Evolutionary conservation across 805 yeast genomes (phyloP).

Genomic region (Cyberlindnera saturnus): DNA sequence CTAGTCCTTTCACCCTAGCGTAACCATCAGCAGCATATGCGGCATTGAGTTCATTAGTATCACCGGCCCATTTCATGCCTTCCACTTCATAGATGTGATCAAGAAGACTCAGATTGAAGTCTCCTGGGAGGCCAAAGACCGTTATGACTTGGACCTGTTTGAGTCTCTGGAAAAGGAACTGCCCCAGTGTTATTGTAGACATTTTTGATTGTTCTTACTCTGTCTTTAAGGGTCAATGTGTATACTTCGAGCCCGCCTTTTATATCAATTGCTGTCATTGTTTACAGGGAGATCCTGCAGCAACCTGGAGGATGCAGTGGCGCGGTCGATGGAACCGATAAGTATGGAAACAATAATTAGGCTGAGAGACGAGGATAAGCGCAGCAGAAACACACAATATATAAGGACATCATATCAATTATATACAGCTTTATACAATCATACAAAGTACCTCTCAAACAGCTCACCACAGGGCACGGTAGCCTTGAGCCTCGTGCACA

Average conservation of each 20-base stretch:
- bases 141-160: constrained; percentile 63
- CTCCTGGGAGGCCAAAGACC: constrained; percentile 75
- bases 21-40: constrained; percentile 86
- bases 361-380: no score
- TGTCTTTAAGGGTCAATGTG: no score
- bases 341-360: no score
- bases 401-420: not conserved
- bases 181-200: constrained; percentile 53
- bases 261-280: no score
- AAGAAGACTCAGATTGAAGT: constrained; percentile 65
- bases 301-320: no score
- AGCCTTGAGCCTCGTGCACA: constrained; percentile 84
- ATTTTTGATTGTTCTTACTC: not conserved
- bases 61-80: constrained; percentile 61
- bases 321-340: no score
- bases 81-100: constrained; percentile 67
- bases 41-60: constrained; percentile 69
- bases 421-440: not conserved
- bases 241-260: no score
- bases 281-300: no score
- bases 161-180: constrained; percentile 69
- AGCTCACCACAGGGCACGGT: constrained; percentile 73
- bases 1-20: constrained; percentile 69
- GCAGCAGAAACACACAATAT: not conserved
- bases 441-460: constrained; percentile 60